Evolutionary conservation across 768 basidiomycete genomes (phyloP).

Genomic region (Plicaturopsis crispa): DNA sequence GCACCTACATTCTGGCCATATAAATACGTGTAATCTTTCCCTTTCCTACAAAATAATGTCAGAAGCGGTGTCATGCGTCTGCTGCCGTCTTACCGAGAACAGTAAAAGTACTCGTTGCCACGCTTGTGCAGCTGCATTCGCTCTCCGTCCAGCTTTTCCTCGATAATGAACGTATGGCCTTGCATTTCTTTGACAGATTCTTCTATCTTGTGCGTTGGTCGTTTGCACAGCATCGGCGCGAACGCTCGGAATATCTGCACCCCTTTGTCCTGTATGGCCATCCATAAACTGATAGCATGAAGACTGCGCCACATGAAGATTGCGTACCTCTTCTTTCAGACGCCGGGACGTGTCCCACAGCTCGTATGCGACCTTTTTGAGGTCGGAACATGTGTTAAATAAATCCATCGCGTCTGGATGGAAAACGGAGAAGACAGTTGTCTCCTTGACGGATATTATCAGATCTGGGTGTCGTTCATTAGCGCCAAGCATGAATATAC

Average conservation of each 20-base stretch:
- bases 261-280: constrained; percentile 58
- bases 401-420: constrained; percentile 92
- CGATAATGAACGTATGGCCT: constrained; percentile 74
- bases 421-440: constrained; percentile 83
- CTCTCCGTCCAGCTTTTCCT: constrained; percentile 98
- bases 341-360: constrained; percentile 71
- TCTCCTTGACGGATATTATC: constrained; percentile 89
- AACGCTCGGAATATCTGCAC: constrained; percentile 82
- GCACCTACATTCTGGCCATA: constrained; percentile 80
- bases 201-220: constrained; percentile 74
- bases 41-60: constrained; percentile 51
- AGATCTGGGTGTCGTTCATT: too few relatives aligned
- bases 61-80: constrained; percentile 3
- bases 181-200: constrained; percentile 84
- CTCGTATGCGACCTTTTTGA: constrained; percentile 89
- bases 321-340: constrained; percentile 49
- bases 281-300: not conserved
- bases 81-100: constrained; percentile 57
- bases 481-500: too few relatives aligned
- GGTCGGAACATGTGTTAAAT: constrained; percentile 94
- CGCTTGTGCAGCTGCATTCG: constrained; percentile 93
- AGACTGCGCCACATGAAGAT: not conserved
- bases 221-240: constrained; percentile 92
- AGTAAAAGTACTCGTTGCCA: constrained; percentile 88
- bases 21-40: constrained; percentile 84